Evolutionary conservation across 768 basidiomycete species (phyloP).

Genomic region (Gautieria morchelliformis): DNA sequence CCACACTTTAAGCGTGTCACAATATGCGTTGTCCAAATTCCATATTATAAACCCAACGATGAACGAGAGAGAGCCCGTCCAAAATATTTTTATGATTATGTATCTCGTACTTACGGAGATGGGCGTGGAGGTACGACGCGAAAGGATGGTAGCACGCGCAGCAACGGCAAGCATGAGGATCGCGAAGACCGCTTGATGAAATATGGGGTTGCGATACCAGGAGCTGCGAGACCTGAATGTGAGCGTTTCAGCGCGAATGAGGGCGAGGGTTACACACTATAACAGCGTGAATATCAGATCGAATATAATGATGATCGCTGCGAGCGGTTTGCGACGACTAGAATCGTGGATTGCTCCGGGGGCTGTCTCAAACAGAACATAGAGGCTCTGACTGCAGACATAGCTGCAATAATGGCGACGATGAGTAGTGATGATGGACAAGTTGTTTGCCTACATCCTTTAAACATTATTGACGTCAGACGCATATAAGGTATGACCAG

Average conservation of each 20-base stretch:
- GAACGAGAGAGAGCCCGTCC: conserved; percentile 46
- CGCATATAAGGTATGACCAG: neutral
- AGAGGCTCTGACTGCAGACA: conserved; percentile 50
- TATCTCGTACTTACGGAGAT: conserved; percentile 35
- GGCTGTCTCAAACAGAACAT: conserved; percentile 47
- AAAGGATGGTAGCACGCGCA: conserved; percentile 42
- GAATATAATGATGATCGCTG: conserved; percentile 31
- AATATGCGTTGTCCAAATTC: conserved; percentile 79
- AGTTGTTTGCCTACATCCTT: conserved; percentile 4
- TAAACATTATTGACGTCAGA: neutral
- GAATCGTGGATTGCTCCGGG: conserved; percentile 36
- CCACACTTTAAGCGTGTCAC: conserved; percentile 44
- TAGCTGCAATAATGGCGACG: conserved; percentile 31
- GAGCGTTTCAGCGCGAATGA: neutral
- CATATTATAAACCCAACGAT: conserved; percentile 60
- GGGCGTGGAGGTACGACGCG: conserved; percentile 23
- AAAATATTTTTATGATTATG: conserved; percentile 36
- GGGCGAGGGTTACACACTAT: conserved; percentile 47
- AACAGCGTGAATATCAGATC: conserved; percentile 57
- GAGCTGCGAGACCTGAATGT: conserved; percentile 33
- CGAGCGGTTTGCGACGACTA: conserved; percentile 20
- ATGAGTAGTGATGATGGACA: neutral
- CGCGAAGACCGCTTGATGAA: conserved; percentile 71
- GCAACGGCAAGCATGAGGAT: conserved; percentile 39
- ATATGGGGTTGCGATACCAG: conserved; percentile 63